Conservation (phyloP, 257 asterid genomes). For the Solanum peruvianum region DNA sequence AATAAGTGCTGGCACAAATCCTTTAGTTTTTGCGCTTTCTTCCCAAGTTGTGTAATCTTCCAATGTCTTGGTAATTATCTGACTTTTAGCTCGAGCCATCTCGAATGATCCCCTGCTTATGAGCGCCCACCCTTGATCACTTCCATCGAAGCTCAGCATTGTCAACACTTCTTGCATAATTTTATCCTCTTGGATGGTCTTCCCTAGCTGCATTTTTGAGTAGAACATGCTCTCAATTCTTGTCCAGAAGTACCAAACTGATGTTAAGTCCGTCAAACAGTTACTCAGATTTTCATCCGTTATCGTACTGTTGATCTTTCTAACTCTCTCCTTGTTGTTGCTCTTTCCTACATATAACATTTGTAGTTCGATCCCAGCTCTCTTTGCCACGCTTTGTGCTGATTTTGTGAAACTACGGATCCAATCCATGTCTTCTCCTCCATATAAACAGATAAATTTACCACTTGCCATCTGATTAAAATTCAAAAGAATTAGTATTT, state of each 20-base stretch:
- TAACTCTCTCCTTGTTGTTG: slow-evolving; percentile 23
- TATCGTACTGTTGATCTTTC: slow-evolving; percentile 18
- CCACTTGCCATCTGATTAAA: slow-evolving; percentile 29
- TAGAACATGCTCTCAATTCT: slow-evolving; percentile 74
- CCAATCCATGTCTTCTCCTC: slow-evolving; percentile 75
- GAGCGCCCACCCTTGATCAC: slow-evolving; percentile 73
- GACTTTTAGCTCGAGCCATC: slow-evolving; percentile 55
- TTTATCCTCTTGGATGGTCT: slow-evolving; percentile 27
- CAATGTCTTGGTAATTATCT: slow-evolving; percentile 23
- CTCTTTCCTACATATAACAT: slow-evolving; percentile 63
- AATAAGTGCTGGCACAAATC: slow-evolving; percentile 45
- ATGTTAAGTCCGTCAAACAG: slow-evolving; percentile 36
- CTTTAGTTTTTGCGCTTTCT: slow-evolving; percentile 15
- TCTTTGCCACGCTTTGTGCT: slow-evolving; percentile 18
- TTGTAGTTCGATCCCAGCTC: slow-evolving; percentile 30
- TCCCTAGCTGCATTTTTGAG: slow-evolving; percentile 50
- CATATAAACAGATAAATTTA: slow-evolving; percentile 54
- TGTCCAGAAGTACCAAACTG: slow-evolving; percentile 65
- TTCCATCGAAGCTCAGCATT: slow-evolving; percentile 44
- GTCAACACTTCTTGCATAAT: slow-evolving; percentile 49
- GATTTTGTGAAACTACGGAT: slow-evolving; percentile 24
- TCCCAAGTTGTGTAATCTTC: slow-evolving; percentile 40
- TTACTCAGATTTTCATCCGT: slow-evolving; percentile 19
- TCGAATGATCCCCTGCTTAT: slow-evolving; percentile 41
- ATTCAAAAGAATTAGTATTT: neutral